Percentiles rank a stretch among this genome's conserved stretches.
phyloP scores from a whole-genome alignment of 371 early-diverging fungal species.

The Mucor sp. region DNA sequence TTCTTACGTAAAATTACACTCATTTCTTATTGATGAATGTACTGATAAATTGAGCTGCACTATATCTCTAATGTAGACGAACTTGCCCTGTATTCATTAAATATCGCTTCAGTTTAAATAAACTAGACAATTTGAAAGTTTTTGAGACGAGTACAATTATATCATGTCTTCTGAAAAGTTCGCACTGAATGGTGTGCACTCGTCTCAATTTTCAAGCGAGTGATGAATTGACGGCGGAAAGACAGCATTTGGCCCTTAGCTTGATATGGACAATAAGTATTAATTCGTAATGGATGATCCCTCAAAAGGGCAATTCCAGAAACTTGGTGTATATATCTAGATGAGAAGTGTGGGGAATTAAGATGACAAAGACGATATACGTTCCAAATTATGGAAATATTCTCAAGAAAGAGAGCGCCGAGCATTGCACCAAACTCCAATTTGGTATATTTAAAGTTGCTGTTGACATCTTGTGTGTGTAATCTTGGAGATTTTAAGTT shows the following conservation, averaged over 20 bases:
- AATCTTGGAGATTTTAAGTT: neutral
- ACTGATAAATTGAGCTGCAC: too few relatives aligned
- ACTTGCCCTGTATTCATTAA: too few relatives aligned
- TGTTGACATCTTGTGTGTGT: neutral
- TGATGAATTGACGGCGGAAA: too few relatives aligned
- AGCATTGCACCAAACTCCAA: neutral
- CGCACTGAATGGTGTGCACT: too few relatives aligned
- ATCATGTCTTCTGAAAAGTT: too few relatives aligned
- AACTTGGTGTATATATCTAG: neutral
- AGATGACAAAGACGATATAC: constrained; percentile 11
- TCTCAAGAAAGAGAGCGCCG: neutral
- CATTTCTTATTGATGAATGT: too few relatives aligned
- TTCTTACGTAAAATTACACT: too few relatives aligned
- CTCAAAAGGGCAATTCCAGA: neutral
- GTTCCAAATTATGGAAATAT: neutral
- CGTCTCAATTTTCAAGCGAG: too few relatives aligned
- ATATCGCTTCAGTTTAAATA: too few relatives aligned
- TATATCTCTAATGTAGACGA: too few relatives aligned
- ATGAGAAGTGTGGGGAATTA: constrained; percentile 9
- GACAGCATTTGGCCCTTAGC: neutral
- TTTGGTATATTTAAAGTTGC: neutral
- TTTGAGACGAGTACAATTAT: too few relatives aligned
- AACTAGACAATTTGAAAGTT: too few relatives aligned
- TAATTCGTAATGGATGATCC: neutral
- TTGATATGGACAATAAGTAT: neutral